A percentile compares a stretch with the other conserved stretches of the same genome.
phyloP scores from a whole-genome alignment of 2,329 filamentous ascomycete genomes.

The Diplodia intermedia region DNA sequence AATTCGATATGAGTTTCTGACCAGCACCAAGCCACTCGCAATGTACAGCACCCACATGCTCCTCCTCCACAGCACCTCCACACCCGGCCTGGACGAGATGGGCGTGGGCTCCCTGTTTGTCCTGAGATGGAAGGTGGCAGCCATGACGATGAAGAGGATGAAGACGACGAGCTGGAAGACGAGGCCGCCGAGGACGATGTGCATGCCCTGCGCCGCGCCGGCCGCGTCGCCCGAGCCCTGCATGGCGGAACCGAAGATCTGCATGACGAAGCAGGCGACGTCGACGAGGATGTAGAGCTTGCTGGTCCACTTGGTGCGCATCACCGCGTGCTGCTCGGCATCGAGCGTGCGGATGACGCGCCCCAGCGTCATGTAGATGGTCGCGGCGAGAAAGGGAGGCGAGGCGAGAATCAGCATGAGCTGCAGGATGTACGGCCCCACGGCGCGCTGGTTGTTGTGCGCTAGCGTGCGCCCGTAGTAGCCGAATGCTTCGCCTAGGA shows the following conservation, averaged over 20 bases:
- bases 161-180: constrained; percentile 60
- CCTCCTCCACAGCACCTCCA: constrained; percentile 36
- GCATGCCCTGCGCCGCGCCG: constrained; percentile 42
- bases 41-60: constrained; percentile 54
- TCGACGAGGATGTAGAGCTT: constrained; percentile 39
- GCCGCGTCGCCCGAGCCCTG: constrained; percentile 33
- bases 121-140: constrained; percentile 41
- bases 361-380: constrained; percentile 54
- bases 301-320: constrained; percentile 32
- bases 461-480: constrained; percentile 54
- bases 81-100: not conserved
- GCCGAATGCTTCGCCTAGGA: constrained; percentile 58
- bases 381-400: constrained; percentile 56
- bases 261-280: constrained; percentile 37
- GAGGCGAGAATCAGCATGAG: constrained; percentile 54
- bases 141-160: constrained; percentile 54
- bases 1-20: constrained; percentile 57
- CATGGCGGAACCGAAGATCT: constrained; percentile 38
- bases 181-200: constrained; percentile 57
- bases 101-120: constrained; percentile 36
- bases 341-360: constrained; percentile 48
- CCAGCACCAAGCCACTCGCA: constrained; percentile 54
- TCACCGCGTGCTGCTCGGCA: constrained; percentile 36
- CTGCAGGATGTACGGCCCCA: constrained; percentile 54
- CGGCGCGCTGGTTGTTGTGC: constrained; percentile 42